Base-by-base conservation (phyloP, 202 grass and related monocot genomes). In the Setaria italica region DNA sequence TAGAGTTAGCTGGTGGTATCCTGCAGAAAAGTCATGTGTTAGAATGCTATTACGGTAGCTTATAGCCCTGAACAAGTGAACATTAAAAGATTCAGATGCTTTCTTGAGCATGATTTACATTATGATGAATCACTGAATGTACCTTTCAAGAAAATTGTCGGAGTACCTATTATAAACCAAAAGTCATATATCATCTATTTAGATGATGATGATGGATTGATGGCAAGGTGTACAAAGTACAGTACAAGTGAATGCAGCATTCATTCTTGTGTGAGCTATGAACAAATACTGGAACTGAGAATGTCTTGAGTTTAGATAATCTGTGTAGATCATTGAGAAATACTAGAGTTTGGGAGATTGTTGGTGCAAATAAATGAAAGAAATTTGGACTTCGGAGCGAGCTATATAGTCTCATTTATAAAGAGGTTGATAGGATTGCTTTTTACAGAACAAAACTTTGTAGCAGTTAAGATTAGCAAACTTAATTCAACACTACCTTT, bases 61-160 rank as follows among this genome's bases (percentile, higher is more conserved):
- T 82, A 51, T 68, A 62, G 64, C 10, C 62, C 25, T 78, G 54
- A 49, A 39, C 37, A 39, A 39, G 37, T 39, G 37, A 39, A 62
- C 17, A 25, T 82, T 59, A 51, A 68, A 41, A 35, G 32, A 63
- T 17, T 71, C 7, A 54, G 55, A 46, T 74, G 70, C 47, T 76
- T 77, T 76, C 72, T 60, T 20, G 53, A 69, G 62, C 49, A 69
- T 51, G 62, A 70, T 60, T 82, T 67, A 13, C 50, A 48, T 87
- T 75, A 10, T 49, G 30, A 67, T 87, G 47, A 39, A 87, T 81
- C 80, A 67, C 54, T 25, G 17, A 30, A 30, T 65, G 39, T 43
- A 47, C 3, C 20, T 78, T 78, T 25, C 25, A 37, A 37, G 35
- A 56, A 74, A 48, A 80, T 68, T 68, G 29, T 50, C 20, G 33